Base-by-base conservation (phyloP, 1,284 basidiomycete genomes). In the Irpex rosettiformis region DNA sequence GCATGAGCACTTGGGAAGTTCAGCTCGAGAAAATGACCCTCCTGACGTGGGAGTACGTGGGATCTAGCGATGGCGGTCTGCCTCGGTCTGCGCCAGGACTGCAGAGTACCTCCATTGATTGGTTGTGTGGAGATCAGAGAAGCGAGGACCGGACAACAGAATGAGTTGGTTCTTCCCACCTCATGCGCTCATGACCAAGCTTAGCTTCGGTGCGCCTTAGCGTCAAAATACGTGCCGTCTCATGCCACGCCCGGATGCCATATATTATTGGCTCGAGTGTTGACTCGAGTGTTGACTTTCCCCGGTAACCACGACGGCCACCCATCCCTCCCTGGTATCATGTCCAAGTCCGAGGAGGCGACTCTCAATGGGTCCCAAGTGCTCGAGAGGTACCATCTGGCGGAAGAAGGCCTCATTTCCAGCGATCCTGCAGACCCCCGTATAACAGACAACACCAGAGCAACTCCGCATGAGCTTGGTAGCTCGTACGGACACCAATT, bases 391-490 rank as follows among this genome's bases (percentile, higher is more conserved):
- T 51, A 51, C 24, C 48, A 51, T 22, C 22, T 51, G 10, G 21
- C 18, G 18, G 48, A 51, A 24, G 48, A 51, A 28, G 48, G 48
- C 10, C 48, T 51, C 16, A 8, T 28, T 10, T n/a, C 48, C 6
- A 51, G 48, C 48, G 48, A 51, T 27, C 48, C 48, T 51, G 48
- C 48, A 28, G 69, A 72, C 58, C 68, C 70, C 5, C 66, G 71
- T 33, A 66, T 73, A 24, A 48, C 58, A 16, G 63, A 65, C 3
- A 56, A 59, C 4, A 63, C 67, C 13, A 60, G 62, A 27, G 64
- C 70, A 5, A 61, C 60, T 43, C 59, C 63, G 43, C 65, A 64
- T 2, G 56, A 63, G 24, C 65, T 73, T 18, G 70, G 72, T 56
- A 63, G 69, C 45, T 55, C 65, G 13, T 67, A 65, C 27, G 57